Conservation (phyloP, 2,329 filamentous ascomycete species). For the Dothideomycetes sp. region DNA sequence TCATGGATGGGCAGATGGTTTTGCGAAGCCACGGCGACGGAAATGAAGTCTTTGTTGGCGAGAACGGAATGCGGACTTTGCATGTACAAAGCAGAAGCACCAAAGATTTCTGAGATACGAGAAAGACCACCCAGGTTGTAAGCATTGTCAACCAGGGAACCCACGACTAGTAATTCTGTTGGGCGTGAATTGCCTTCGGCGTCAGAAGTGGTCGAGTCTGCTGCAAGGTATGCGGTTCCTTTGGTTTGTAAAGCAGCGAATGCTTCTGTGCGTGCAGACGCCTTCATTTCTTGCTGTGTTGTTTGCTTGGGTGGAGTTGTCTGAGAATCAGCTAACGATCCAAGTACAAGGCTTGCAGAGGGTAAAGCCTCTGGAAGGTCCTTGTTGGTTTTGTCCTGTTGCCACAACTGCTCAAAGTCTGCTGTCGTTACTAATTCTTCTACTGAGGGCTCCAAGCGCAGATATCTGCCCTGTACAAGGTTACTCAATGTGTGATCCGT, state of each 20-base stretch:
- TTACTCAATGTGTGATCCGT: slow-evolving; percentile 35
- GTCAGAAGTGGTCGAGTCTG: slow-evolving; percentile 21
- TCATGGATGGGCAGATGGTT: slow-evolving; percentile 39
- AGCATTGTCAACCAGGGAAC: slow-evolving; percentile 42
- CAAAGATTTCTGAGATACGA: slow-evolving; percentile 44
- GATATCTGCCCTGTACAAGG: slow-evolving; percentile 38
- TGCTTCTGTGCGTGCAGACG: slow-evolving; percentile 14
- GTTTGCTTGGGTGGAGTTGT: slow-evolving; percentile 8
- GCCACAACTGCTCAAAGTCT: slow-evolving; percentile 33
- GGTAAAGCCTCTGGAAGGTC: slow-evolving; percentile 15
- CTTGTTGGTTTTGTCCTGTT: slow-evolving; percentile 18
- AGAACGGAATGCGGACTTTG: slow-evolving; percentile 31
- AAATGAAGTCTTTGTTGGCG: slow-evolving; percentile 40
- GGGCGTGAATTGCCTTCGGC: slow-evolving; percentile 18
- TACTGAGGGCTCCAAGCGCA: slow-evolving; percentile 35
- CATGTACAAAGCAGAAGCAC: slow-evolving; percentile 38
- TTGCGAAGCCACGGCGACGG: slow-evolving; percentile 41
- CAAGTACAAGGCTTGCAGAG: slow-evolving; percentile 26
- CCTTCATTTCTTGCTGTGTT: slow-evolving; percentile 11
- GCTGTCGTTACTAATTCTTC: slow-evolving; percentile 26
- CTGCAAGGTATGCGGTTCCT: slow-evolving; percentile 34
- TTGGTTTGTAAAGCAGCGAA: slow-evolving; percentile 42
- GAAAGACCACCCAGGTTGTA: slow-evolving; percentile 43
- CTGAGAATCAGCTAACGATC: slow-evolving; percentile 13
- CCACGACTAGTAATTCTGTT: slow-evolving; percentile 37